Evolutionary conservation across 1,139 yeast species (phyloP).

Genomic region (Yamadazyma spencermartinsiae): DNA sequence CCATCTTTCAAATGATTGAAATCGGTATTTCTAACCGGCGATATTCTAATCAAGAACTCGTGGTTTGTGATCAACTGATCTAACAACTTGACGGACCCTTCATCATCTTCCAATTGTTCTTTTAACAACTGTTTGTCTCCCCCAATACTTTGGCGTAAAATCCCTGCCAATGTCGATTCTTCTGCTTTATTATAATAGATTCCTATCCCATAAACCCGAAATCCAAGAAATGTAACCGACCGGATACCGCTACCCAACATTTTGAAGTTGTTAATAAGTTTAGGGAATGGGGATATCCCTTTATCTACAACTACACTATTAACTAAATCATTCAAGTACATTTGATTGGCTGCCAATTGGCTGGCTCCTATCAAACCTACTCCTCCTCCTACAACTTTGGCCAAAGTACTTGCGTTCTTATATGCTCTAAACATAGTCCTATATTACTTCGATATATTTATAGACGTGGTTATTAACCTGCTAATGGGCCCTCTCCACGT

Average conservation of each 20-base stretch:
- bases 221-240: constrained; percentile 75
- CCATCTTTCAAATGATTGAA: constrained; percentile 89
- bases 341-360: constrained; percentile 5
- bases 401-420: constrained; percentile 1
- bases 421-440: constrained; percentile 7
- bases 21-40: constrained; percentile 88
- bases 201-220: constrained; percentile 87
- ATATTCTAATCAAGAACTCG: constrained; percentile 66
- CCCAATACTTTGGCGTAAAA: constrained; percentile 26
- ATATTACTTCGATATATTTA: too few species aligned
- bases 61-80: constrained; percentile 43
- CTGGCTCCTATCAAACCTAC: constrained; percentile 6
- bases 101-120: constrained; percentile 27
- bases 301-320: constrained; percentile 44
- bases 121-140: constrained; percentile 8
- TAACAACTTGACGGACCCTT: constrained; percentile 49
- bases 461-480: too few species aligned
- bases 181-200: constrained; percentile 70
- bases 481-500: too few species aligned
- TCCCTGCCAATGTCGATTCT: constrained; percentile 40
- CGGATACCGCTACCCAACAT: constrained; percentile 81
- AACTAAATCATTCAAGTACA: constrained; percentile 4
- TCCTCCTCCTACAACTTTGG: constrained; percentile 9
- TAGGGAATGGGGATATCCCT: constrained; percentile 55
- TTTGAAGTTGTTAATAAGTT: constrained; percentile 35